phyloP scores from a whole-genome alignment of 148 eudicot genomes.

The Euryodendron excelsum region DNA sequence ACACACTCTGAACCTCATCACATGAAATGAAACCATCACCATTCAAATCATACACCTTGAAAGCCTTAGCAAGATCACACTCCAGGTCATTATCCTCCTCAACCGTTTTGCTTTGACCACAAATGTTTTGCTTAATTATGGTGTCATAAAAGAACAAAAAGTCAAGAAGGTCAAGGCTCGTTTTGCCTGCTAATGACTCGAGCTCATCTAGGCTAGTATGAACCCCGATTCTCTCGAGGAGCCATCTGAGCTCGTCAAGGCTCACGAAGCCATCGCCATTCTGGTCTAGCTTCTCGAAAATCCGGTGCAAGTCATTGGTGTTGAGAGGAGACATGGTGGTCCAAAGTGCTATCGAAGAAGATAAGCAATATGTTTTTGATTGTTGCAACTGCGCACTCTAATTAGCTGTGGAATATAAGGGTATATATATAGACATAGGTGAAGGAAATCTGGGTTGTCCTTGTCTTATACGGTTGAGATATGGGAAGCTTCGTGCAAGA shows the following conservation, averaged over 20 bases:
- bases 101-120: not conserved
- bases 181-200: conserved; percentile 31
- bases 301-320: conserved; percentile 25
- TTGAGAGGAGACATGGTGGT: conserved; percentile 31
- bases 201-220: conserved; percentile 30
- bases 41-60: conserved; percentile 63
- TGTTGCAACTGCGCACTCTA: too few relatives aligned
- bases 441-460: too few relatives aligned
- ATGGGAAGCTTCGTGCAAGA: too few relatives aligned
- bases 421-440: too few relatives aligned
- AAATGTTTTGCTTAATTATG: conserved; percentile 15
- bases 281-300: conserved; percentile 47
- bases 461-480: too few relatives aligned
- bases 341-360: too few relatives aligned
- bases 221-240: conserved; percentile 37
- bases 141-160: conserved; percentile 39
- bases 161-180: conserved; percentile 32
- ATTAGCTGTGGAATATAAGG: too few relatives aligned
- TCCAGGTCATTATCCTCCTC: conserved; percentile 15
- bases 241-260: conserved; percentile 47
- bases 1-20: conserved; percentile 53
- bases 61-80: conserved; percentile 46
- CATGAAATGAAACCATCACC: conserved; percentile 61
- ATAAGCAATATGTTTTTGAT: too few relatives aligned
- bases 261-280: conserved; percentile 49